These are phyloP conservation scores for Odontarrhena argentea DNA, from an alignment of 345 rosid genomes.

Conservation along the genomic window DNA sequence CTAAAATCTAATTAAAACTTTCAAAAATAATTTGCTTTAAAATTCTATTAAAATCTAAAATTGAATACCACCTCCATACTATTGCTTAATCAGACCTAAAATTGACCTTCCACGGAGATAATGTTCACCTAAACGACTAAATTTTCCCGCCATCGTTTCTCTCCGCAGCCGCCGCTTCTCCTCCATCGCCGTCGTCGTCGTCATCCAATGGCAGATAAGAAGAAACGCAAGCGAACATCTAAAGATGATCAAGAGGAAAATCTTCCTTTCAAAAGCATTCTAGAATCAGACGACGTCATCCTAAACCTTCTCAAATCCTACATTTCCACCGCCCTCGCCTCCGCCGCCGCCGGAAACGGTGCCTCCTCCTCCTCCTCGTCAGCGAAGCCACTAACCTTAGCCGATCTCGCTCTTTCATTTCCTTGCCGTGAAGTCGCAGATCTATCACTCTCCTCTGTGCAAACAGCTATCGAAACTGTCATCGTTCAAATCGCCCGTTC, in stretches of 20 bases:
- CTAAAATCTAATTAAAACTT: too few relatives aligned
- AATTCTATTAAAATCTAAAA: too few relatives aligned
- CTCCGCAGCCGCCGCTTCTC: conserved; percentile 30
- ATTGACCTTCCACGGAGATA: not conserved
- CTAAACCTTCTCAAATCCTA: conserved; percentile 54
- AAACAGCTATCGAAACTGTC: conserved; percentile 70
- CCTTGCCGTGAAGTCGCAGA: conserved; percentile 87
- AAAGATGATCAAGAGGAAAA: conserved; percentile 50
- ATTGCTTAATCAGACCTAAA: conserved; percentile 10
- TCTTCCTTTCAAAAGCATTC: conserved; percentile 68
- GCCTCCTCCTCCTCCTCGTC: conserved; percentile 46
- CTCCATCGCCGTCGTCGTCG: conserved; percentile 9
- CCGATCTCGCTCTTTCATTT: conserved; percentile 76
- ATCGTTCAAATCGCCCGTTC: conserved; percentile 72
- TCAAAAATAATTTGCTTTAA: too few relatives aligned
- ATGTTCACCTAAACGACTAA: conserved; percentile 1
- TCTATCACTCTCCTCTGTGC: conserved; percentile 81
- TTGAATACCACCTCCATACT: too few relatives aligned
- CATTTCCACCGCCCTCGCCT: conserved; percentile 17
- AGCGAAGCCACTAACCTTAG: conserved; percentile 67
- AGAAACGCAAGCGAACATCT: conserved; percentile 68
- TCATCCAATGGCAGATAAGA: conserved; percentile 54
- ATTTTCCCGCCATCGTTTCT: conserved; percentile 44
- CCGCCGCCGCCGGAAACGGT: conserved; percentile 19
- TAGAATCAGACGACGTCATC: conserved; percentile 66